Evolutionary conservation across 2,329 filamentous ascomycete species (phyloP), one percentile per base, ranked within the genome.

Genomic region (Calonectria naviculata): DNA sequence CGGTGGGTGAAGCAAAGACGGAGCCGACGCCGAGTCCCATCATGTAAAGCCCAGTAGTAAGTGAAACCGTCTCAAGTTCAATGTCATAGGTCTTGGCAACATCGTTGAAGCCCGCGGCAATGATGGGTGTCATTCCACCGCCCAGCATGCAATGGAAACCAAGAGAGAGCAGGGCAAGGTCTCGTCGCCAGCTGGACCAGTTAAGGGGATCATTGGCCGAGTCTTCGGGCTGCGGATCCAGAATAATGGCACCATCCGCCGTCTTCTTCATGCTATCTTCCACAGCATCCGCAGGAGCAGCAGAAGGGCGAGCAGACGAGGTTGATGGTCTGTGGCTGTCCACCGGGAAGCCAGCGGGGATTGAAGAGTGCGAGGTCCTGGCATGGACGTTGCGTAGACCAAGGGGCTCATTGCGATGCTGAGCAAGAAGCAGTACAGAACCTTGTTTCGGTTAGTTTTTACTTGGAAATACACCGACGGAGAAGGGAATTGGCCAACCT

Each of bases 21-120:
- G 92, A 95, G 2, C 96, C 96, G 1, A 98, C 78, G 1, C 95
- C 96, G 44, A 98, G 85, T 0, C 97, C 97, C 89, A 98, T 88
- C 95, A 98, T 98, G 84, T 95, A 98, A 17, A 98, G 85, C 0
- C 95, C 95, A 0, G 95, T 98, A 0, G 96, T 98, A 68, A 97
- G 87, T 3, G 96, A 93, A 5, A 98, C 95, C 63, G 89, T 84
- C 34, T 94, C 89, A 19, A 93, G 90, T 0, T 90, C 87, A 26
- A 98, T 90, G 71, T 88, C 72, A 79, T 93, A 89, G 46, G 88
- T 87, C 0, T 87, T 74, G 1, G 95, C 93, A 15, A 98, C 93
- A 49, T 97, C 87, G 36, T 91, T 92, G 85, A 98, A 98, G 15
- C 95, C 96, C 12, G 97, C 96, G 0, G 96, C 95, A 21, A 98